Evolutionary conservation across 352 stramenopile species (phyloP).

Genomic region (Pythium diclinum): DNA sequence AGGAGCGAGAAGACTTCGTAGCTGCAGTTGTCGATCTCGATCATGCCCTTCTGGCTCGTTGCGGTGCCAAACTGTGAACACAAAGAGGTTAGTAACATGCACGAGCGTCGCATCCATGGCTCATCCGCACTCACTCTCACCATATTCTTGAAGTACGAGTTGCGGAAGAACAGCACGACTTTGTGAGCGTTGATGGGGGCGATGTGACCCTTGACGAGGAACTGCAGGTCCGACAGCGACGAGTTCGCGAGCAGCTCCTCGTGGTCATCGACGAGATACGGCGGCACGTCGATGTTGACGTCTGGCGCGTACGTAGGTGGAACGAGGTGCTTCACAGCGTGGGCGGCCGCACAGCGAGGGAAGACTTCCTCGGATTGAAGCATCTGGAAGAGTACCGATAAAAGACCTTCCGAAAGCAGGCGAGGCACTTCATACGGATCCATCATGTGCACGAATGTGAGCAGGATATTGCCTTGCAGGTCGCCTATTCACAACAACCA

Average conservation of each 20-base stretch:
- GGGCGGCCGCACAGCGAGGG: constrained; percentile 69
- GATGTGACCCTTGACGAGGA: constrained; percentile 84
- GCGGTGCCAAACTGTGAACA: constrained; percentile 65
- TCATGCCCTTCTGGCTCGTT: constrained; percentile 79
- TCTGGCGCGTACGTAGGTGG: constrained; percentile 68
- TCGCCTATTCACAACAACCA: constrained; percentile 38
- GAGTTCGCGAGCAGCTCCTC: constrained; percentile 85
- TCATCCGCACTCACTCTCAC: constrained; percentile 70
- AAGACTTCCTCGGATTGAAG: constrained; percentile 76
- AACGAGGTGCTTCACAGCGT: constrained; percentile 86
- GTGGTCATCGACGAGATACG: constrained; percentile 84
- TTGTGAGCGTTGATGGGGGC: constrained; percentile 87
- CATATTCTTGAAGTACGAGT: constrained; percentile 92
- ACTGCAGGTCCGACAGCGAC: constrained; percentile 81
- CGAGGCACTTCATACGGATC: constrained; percentile 64
- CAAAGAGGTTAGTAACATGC: constrained; percentile 1
- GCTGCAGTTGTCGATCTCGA: constrained; percentile 87
- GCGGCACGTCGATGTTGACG: constrained; percentile 71
- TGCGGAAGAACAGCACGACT: constrained; percentile 87
- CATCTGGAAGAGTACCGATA: constrained; percentile 81
- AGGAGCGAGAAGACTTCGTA: constrained; percentile 86
- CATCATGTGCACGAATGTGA: constrained; percentile 91
- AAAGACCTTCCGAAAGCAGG: constrained; percentile 71
- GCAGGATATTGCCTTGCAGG: constrained; percentile 78
- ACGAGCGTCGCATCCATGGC: neutral